These are phyloP conservation scores for Ogataea pini DNA, from an alignment of 805 yeast genomes.

Conservation along the genomic window DNA sequence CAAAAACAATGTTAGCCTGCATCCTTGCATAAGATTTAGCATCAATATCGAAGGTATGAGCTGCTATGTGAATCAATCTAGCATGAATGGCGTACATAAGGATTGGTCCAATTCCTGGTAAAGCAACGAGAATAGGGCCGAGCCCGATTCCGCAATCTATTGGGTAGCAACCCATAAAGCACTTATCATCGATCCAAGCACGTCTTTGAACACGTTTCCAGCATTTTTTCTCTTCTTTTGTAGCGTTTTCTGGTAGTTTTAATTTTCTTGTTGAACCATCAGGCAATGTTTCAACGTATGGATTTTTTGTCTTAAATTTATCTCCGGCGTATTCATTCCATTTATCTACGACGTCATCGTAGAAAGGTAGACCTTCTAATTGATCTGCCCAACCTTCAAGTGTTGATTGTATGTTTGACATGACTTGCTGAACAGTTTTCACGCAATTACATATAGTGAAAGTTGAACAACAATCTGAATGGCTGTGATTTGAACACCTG, in stretches of 20 bases:
- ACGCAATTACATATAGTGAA: no score
- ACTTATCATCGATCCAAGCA: constrained; percentile 88
- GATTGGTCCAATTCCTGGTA: constrained; percentile 86
- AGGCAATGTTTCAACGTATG: constrained; percentile 52
- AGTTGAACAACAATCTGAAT: no score
- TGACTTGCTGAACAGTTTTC: background rate
- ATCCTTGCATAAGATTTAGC: constrained; percentile 59
- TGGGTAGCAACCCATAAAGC: constrained; percentile 77
- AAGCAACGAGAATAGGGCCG: constrained; percentile 62
- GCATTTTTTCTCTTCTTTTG: constrained; percentile 57
- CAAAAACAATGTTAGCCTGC: constrained; percentile 74
- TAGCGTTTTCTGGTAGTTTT: constrained; percentile 57
- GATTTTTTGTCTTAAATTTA: constrained; percentile 63
- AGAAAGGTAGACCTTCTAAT: constrained; percentile 58
- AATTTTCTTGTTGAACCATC: constrained; percentile 58
- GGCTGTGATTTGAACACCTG: background rate
- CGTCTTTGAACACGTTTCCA: constrained; percentile 74
- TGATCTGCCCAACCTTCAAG: constrained; percentile 27
- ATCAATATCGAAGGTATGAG: constrained; percentile 58
- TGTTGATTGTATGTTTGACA: constrained; percentile 14
- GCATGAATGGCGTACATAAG: constrained; percentile 79
- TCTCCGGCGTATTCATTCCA: constrained; percentile 71
- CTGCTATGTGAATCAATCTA: constrained; percentile 62
- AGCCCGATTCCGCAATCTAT: constrained; percentile 76
- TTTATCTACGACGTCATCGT: constrained; percentile 51